Base-by-base conservation (phyloP, 768 basidiomycete genomes). In the Boletus fagicola region DNA sequence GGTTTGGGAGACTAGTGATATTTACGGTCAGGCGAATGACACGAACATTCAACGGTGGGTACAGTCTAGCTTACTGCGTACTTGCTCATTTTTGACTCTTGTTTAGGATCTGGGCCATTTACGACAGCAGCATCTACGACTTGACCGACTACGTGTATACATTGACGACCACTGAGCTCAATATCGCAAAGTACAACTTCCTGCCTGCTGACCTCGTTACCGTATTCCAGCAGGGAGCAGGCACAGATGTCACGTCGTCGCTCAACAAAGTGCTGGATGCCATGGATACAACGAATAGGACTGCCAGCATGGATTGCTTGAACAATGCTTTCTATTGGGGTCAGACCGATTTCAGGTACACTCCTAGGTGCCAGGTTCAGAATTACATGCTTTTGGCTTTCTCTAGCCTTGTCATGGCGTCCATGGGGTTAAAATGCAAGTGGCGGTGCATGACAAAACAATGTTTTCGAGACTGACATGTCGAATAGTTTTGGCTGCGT, bases 91-190 rank as follows among this genome's bases (percentile, higher is more conserved):
- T 38, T 33, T 66, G 51, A 65, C 50, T 8, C 10, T 58, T 24
- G 42, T 33, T 15, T 51, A 77, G 85, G 59, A 75, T 76, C 55
- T 85, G 87, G 83, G 86, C 74, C 0, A 78, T 87, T 50, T 86
- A 82, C 71, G 72, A 87, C 15, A 74, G 73, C 54, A 70, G 70
- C 33, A 69, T 90, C 33, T 90, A 84, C 69, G 86, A 88, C 62
- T 64, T 88, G 33, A 81, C 83, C 12, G 83, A 88, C 70, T 90
- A 90, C 67, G 75, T 88, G 62, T 78, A 82, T 65, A 88, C 87
- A 0, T 65, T 80, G 62, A 60, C 68, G n/a, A 74, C 72, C 39
- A 78, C 79, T 54, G 74, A 73, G 44, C 74, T 72, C 49, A 75
- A 75, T 22, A 68, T 74, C 36, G 66, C 77, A 6, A 64, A 75